Percentiles rank a stretch among this genome's conserved stretches.
Conservation (phyloP, 495 filamentous ascomycete species). For the Penicillium roqueforti region DNA sequence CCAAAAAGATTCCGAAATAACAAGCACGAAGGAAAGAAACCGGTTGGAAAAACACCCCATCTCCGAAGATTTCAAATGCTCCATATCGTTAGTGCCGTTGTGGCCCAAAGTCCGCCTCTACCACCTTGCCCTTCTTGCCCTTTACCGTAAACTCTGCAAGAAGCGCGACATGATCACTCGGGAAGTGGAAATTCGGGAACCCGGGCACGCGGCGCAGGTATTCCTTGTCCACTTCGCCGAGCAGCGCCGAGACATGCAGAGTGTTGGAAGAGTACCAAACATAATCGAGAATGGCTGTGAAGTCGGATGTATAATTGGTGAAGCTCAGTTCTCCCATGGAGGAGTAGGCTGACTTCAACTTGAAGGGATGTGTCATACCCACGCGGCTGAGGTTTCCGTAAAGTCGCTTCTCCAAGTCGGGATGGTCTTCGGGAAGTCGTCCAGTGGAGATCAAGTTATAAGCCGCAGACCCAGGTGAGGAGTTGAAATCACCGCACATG, state of each 20-base stretch:
- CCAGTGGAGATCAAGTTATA: slow-evolving; percentile 83
- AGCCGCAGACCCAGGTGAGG: slow-evolving; percentile 73
- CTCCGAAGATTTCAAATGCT: slow-evolving; percentile 41
- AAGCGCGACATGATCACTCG: slow-evolving; percentile 92
- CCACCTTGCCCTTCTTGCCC: slow-evolving; percentile 75
- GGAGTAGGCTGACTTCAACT: slow-evolving; percentile 80
- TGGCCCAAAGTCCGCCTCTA: slow-evolving; percentile 60
- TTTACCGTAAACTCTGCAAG: slow-evolving; percentile 91
- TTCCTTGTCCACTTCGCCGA: slow-evolving; percentile 85
- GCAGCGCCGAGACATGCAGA: slow-evolving; percentile 77
- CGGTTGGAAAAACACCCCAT: slow-evolving; percentile 42
- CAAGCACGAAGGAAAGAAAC: slow-evolving; percentile 24
- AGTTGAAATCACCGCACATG: slow-evolving; percentile 95
- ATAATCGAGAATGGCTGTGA: slow-evolving; percentile 89
- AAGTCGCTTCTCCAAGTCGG: slow-evolving; percentile 64
- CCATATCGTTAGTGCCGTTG: slow-evolving; percentile 48
- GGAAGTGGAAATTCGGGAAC: slow-evolving; percentile 96
- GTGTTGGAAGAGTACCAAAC: slow-evolving; percentile 95
- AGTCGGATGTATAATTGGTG: slow-evolving; percentile 93
- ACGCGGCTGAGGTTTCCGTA: slow-evolving; percentile 91
- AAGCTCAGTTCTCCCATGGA: slow-evolving; percentile 78
- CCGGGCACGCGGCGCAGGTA: slow-evolving; percentile 89
- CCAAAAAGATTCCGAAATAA: slow-evolving; percentile 45
- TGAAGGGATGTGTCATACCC: slow-evolving; percentile 92
- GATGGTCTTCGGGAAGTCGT: slow-evolving; percentile 63